Evolutionary conservation across 768 basidiomycete genomes (phyloP), one percentile per base, ranked within the genome.

Genomic region (Hypsizygus marmoreus): DNA sequence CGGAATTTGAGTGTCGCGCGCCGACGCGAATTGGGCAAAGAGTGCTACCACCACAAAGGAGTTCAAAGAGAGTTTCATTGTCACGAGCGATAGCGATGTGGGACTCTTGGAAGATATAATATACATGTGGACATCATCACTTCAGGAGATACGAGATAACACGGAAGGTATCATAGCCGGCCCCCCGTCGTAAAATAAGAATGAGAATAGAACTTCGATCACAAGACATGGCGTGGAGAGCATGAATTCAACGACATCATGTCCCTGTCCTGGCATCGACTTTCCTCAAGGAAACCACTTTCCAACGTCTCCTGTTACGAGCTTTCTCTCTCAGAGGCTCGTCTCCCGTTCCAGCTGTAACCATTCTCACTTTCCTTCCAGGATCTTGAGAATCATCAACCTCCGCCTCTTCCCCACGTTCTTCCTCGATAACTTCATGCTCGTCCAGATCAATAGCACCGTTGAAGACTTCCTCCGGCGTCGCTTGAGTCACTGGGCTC

Each of bases 401-500:
- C 61, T 90, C 88, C 2, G 77, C 83, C 46, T 90, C 90, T 62
- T 88, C 87, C 5, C 80, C 82, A 17, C 84, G 75, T 40, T 93
- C 90, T 53, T 84, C 81, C 48, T 92, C 89, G 42, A 89, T 60
- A 13, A 91, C 75, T 53, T 93, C 90, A 45, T 90, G 81, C 57
- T 91, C 89, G 33, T 74, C 67, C 50, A 93, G 59, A 55, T 92
- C 90, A 45, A 90, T 84, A 49, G 79, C 76, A 25, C 77, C 79
- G 47, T 73, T 70, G 56, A 81, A 82, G 23, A 90, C 83, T 25
- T 84, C 79, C 38, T 88, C 85, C 2, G 86, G 83, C 6, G 75
- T 83, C 20, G 80, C 71, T 38, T 72, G 71, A 4, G 58, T 58
- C 13, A 62, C 54, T 1, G 69, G 58, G 17, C 56, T 42, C 16